A percentile compares a stretch with the other conserved stretches of the same genome.
phyloP scores from a whole-genome alignment of 345 rosid species.

The Citrus mangshanensis region DNA sequence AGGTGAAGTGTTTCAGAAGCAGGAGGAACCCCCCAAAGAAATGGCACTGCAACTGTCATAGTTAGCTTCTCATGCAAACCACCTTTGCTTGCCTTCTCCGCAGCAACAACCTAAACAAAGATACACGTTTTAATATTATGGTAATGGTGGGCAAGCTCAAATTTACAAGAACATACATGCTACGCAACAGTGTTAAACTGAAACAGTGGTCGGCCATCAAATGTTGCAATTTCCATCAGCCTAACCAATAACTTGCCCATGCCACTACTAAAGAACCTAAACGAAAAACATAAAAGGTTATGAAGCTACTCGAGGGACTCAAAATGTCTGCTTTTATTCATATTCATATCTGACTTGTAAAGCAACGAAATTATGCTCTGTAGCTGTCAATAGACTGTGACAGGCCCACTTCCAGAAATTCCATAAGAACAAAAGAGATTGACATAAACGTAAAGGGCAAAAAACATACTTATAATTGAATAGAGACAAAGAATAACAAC shows the following conservation, averaged over 20 bases:
- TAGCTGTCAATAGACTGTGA: not conserved
- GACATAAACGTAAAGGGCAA: not conserved
- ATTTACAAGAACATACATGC: not conserved
- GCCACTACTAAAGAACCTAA: not conserved
- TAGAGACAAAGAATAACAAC: not conserved
- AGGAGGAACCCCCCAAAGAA: constrained; percentile 97
- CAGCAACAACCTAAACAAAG: constrained; percentile 57
- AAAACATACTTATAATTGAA: not conserved
- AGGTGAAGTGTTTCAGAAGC: constrained; percentile 92
- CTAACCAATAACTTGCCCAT: not conserved
- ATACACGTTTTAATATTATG: not conserved
- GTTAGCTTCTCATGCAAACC: constrained; percentile 88
- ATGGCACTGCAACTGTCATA: constrained; percentile 90
- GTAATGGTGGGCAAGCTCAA: not conserved
- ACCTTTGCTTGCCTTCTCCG: constrained; percentile 73
- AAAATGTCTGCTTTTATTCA: not conserved
- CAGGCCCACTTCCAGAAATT: not conserved
- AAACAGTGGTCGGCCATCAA: not conserved
- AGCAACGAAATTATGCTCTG: not conserved
- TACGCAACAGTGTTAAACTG: not conserved
- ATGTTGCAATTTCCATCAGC: not conserved
- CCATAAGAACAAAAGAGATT: not conserved
- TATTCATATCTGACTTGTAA: not conserved
- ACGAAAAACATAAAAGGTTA: not conserved
- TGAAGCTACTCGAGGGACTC: not conserved